A percentile compares a stretch with the other conserved stretches of the same genome.
Evolutionary conservation across 75 land plant species (phyloP).

Genomic region (Picea sitchensis): DNA sequence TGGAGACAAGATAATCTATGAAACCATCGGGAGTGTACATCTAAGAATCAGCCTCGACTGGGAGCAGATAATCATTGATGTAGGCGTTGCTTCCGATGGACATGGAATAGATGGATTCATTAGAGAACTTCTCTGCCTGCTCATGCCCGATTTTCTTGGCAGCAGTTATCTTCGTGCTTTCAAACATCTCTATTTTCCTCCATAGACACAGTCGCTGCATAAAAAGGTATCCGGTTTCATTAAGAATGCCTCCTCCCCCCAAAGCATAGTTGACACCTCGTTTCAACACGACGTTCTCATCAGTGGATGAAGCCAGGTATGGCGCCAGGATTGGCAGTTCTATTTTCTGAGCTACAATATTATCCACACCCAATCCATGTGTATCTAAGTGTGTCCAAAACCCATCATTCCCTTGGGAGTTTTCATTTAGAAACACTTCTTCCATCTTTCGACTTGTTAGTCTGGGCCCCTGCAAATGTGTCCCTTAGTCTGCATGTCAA

Average conservation of each 20-base stretch:
- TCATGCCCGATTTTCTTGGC: slow-evolving; percentile 43
- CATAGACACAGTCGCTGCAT: slow-evolving; percentile 59
- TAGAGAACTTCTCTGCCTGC: slow-evolving; percentile 43
- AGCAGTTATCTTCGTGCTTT: slow-evolving; percentile 41
- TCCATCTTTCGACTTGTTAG: no score
- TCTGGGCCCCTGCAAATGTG: no score
- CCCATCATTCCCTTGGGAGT: no score
- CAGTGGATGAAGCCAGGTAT: slow-evolving; percentile 60
- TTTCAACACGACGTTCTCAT: slow-evolving; percentile 48
- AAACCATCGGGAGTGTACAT: slow-evolving; percentile 42
- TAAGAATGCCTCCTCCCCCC: slow-evolving; percentile 73
- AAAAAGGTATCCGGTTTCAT: slow-evolving; percentile 65
- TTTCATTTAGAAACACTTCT: no score
- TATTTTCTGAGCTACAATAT: slow-evolving; percentile 40
- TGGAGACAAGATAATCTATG: slow-evolving; percentile 39
- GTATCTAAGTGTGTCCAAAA: no score
- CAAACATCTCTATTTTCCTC: slow-evolving; percentile 67
- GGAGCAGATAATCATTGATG: slow-evolving; percentile 83
- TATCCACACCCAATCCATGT: background rate
- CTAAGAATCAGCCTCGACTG: slow-evolving; percentile 49
- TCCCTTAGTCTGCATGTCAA: no score
- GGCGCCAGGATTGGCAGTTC: slow-evolving; percentile 79
- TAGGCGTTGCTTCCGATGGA: slow-evolving; percentile 92
- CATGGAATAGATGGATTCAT: slow-evolving; percentile 46
- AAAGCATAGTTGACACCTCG: slow-evolving; percentile 68